Evolutionary conservation across 768 basidiomycete species (phyloP).

Genomic region (Boletus speciosus): DNA sequence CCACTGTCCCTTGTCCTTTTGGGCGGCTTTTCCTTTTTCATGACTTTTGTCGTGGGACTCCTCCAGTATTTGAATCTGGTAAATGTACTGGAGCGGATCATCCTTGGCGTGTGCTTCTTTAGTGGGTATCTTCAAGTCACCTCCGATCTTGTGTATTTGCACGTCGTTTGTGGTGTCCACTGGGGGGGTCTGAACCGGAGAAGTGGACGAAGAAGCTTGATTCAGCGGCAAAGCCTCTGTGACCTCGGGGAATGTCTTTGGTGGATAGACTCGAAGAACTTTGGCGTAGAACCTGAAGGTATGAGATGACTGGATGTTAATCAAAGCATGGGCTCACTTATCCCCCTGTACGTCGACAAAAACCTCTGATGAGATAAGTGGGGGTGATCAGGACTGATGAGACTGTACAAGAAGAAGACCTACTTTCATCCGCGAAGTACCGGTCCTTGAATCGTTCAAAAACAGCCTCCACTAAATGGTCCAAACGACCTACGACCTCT

Average conservation of each 20-base stretch:
- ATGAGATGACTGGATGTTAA: constrained; percentile 14
- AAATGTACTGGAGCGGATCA: constrained; percentile 79
- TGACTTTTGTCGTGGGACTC: constrained; percentile 66
- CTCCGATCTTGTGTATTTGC: constrained; percentile 65
- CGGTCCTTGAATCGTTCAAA: constrained; percentile 96
- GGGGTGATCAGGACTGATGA: constrained; percentile 15
- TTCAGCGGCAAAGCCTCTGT: constrained; percentile 33
- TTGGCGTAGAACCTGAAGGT: constrained; percentile 70
- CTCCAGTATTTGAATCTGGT: constrained; percentile 84
- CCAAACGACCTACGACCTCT: constrained; percentile 97
- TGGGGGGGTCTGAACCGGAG: constrained; percentile 41
- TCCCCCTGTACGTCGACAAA: constrained; percentile 84
- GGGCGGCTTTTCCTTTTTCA: constrained; percentile 53
- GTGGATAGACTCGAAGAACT: constrained; percentile 75
- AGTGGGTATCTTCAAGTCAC: constrained; percentile 70
- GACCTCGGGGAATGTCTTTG: constrained; percentile 45
- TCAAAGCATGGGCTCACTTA: constrained; percentile 52
- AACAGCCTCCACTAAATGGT: constrained; percentile 91
- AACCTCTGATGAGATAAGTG: constrained; percentile 52
- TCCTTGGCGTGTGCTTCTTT: constrained; percentile 72
- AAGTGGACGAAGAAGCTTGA: constrained; percentile 40
- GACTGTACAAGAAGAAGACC: constrained; percentile 33
- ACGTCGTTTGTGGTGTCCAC: constrained; percentile 48
- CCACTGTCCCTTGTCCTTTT: constrained; percentile 61
- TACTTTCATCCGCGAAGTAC: constrained; percentile 89